Evolutionary conservation across 2,329 filamentous ascomycete species (phyloP).

Genomic region (Fusarium irregulare): DNA sequence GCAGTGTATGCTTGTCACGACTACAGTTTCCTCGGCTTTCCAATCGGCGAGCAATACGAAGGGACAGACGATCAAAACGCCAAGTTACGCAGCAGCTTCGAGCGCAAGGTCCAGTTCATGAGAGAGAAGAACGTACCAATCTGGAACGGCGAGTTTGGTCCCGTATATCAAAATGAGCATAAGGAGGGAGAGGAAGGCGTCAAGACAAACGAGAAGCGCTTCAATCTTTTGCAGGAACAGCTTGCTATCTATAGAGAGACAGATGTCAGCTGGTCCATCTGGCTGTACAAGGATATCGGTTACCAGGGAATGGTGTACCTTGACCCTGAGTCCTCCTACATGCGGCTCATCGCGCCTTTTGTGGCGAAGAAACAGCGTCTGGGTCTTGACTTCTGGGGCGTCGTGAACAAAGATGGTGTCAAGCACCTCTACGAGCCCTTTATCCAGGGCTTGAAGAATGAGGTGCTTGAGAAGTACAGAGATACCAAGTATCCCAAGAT

Average conservation of each 20-base stretch:
- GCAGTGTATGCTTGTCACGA: constrained; percentile 65
- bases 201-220: constrained; percentile 55
- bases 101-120: constrained; percentile 59
- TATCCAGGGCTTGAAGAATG: constrained; percentile 55
- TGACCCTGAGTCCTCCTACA: constrained; percentile 59
- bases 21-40: constrained; percentile 64
- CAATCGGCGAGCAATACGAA: constrained; percentile 53
- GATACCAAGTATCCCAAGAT: constrained; percentile 60
- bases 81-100: constrained; percentile 54
- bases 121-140: constrained; percentile 54
- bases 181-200: constrained; percentile 52
- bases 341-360: constrained; percentile 62
- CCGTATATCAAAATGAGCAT: constrained; percentile 56
- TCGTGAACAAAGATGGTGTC: constrained; percentile 46
- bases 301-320: constrained; percentile 67
- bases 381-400: constrained; percentile 67
- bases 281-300: constrained; percentile 69
- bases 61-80: constrained; percentile 56
- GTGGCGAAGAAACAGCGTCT: constrained; percentile 66
- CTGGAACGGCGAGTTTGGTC: constrained; percentile 65
- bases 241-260: constrained; percentile 51
- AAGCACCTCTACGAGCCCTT: constrained; percentile 54
- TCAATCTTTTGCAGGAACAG: constrained; percentile 56
- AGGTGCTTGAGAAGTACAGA: constrained; percentile 55
- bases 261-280: constrained; percentile 67